phyloP scores from a whole-genome alignment of 768 basidiomycete species.

The Filobasidium floriforme region DNA sequence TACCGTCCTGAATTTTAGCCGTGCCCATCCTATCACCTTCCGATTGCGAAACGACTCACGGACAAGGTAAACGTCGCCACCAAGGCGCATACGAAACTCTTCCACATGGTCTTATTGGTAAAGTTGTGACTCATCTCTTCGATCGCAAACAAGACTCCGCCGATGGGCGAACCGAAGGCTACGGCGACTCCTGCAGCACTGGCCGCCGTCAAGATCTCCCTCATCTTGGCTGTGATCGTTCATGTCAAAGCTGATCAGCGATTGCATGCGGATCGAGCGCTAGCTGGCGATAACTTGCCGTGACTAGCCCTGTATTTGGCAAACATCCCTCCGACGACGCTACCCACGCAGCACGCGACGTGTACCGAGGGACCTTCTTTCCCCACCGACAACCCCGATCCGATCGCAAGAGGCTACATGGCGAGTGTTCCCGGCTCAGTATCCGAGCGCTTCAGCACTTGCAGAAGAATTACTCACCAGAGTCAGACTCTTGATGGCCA shows the following conservation, averaged over 20 bases:
- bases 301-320: constrained; percentile 75
- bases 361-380: constrained; percentile 99
- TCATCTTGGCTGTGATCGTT: constrained; percentile 48
- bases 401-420: constrained; percentile 82
- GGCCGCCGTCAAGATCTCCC: constrained; percentile 87
- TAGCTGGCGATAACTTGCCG: constrained; percentile 53
- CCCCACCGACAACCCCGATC: constrained; percentile 90
- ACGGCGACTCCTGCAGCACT: constrained; percentile 98
- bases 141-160: constrained; percentile 93
- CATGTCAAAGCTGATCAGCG: not conserved
- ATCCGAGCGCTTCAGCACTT: not conserved
- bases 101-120: constrained; percentile 97
- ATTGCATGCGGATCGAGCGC: not conserved
- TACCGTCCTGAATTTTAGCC: not conserved
- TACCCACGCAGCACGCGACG: constrained; percentile 89
- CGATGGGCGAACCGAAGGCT: constrained; percentile 96
- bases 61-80: constrained; percentile 93
- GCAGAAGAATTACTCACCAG: constrained; percentile 53
- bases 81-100: constrained; percentile 92
- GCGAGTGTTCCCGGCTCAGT: not conserved
- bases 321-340: constrained; percentile 78
- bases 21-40: not conserved
- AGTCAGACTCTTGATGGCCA: constrained; percentile 87
- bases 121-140: constrained; percentile 99
- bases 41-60: constrained; percentile 51